Conservation (phyloP, 345 rosid species). For the Sisymbrium irio region DNA sequence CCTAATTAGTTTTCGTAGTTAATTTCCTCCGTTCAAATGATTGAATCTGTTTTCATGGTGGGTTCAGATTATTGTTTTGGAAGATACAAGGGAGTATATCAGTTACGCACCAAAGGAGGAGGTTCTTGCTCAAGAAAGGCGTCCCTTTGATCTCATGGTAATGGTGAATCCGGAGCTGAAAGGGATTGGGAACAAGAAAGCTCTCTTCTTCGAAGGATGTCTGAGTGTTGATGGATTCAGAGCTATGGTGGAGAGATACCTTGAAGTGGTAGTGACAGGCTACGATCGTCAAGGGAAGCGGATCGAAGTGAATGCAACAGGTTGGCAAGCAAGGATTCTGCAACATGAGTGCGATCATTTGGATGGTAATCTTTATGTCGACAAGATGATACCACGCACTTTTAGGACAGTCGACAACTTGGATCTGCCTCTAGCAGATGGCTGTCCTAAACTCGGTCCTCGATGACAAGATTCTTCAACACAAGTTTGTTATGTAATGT, state of each 20-base stretch:
- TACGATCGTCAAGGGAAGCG: constrained; percentile 56
- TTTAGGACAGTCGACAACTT: constrained; percentile 76
- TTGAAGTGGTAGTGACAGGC: constrained; percentile 84
- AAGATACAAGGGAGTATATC: constrained; percentile 81
- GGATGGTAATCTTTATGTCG: constrained; percentile 79
- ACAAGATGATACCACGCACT: constrained; percentile 79
- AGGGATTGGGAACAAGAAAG: constrained; percentile 58
- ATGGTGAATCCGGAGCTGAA: constrained; percentile 77
- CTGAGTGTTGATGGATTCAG: constrained; percentile 85
- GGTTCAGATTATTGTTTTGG: constrained; percentile 78
- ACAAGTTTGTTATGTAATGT: constrained; percentile 1
- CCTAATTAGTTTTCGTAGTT: not conserved
- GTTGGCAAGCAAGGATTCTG: constrained; percentile 91
- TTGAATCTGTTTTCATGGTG: not conserved
- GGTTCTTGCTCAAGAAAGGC: constrained; percentile 65
- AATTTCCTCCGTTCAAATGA: not conserved
- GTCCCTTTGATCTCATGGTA: constrained; percentile 80
- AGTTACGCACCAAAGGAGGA: constrained; percentile 79
- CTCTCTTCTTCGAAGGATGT: constrained; percentile 85
- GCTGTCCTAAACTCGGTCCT: constrained; percentile 71
- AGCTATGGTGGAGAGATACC: constrained; percentile 73
- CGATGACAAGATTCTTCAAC: constrained; percentile 11
- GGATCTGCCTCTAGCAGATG: constrained; percentile 77
- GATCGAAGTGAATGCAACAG: constrained; percentile 72
- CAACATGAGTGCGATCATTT: constrained; percentile 95